Percentiles rank a stretch among this genome's conserved stretches.
phyloP scores from a whole-genome alignment of 169 alveolate species.

The Cyclospora cayetanensis region DNA sequence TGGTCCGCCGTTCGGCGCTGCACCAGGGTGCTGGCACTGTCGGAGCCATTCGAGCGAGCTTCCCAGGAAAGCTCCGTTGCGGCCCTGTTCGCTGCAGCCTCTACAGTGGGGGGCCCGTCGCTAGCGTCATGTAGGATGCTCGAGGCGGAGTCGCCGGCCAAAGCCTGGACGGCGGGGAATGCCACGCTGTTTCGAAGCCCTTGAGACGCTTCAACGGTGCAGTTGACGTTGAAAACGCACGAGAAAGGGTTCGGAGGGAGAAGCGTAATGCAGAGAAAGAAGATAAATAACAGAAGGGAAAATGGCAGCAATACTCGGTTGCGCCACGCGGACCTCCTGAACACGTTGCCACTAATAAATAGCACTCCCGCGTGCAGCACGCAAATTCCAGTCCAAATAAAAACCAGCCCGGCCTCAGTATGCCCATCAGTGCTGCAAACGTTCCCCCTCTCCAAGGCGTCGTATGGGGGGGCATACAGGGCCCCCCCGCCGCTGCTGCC shows the following conservation, averaged over 20 bases:
- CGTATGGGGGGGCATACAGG: too few species aligned
- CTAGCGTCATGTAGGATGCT: neutral
- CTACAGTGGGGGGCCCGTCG: neutral
- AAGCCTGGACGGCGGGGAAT: neutral
- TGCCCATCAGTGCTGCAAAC: conserved; percentile 82
- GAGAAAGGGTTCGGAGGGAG: conserved; percentile 22
- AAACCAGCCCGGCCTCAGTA: conserved; percentile 81
- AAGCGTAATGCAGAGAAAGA: neutral
- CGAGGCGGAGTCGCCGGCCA: neutral
- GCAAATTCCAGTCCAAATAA: conserved; percentile 85
- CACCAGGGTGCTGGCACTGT: too few species aligned
- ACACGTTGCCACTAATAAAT: conserved; percentile 82
- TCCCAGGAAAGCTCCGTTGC: too few species aligned
- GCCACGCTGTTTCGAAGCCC: neutral
- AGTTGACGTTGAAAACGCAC: conserved; percentile 53
- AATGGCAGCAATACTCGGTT: conserved; percentile 77
- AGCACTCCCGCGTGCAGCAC: conserved; percentile 85
- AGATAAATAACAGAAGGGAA: neutral
- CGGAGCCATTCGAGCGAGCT: too few species aligned
- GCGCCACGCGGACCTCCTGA: conserved; percentile 79
- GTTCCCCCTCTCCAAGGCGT: neutral
- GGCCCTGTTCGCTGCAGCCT: neutral
- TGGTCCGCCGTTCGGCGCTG: too few species aligned
- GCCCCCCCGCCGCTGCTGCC: conserved; percentile 17
- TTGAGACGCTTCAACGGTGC: conserved; percentile 24